phyloP scores from a whole-genome alignment of 1,139 yeast genomes.

The Nakaseomyces sp. region DNA sequence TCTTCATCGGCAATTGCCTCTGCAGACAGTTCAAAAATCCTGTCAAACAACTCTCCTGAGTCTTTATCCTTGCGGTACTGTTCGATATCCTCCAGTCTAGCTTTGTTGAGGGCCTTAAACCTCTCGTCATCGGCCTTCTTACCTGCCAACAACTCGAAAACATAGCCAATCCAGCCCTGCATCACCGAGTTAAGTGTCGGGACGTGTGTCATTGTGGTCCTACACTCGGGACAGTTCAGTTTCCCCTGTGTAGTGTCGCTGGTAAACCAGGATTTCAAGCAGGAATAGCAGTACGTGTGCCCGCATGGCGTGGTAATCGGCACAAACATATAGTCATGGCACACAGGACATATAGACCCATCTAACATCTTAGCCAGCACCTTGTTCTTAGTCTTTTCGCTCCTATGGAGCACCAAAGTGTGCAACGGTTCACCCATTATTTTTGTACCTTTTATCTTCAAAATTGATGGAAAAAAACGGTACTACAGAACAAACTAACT shows the following conservation, averaged over 20 bases:
- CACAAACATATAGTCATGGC: conserved; percentile 29
- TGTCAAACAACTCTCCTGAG: conserved; percentile 38
- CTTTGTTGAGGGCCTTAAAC: conserved; percentile 8
- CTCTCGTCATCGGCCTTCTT: conserved; percentile 7
- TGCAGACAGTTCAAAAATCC: conserved; percentile 41
- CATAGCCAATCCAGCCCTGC: conserved; percentile 18
- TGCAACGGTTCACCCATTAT: conserved; percentile 11
- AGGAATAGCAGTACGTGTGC: conserved; percentile 27
- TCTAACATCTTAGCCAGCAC: conserved; percentile 20
- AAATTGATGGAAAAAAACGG: too few species aligned
- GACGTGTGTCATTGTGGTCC: conserved; percentile 17
- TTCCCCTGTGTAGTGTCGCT: conserved; percentile 20
- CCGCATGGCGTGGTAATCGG: conserved; percentile 30
- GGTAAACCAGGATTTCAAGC: conserved; percentile 24
- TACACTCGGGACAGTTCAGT: conserved; percentile 30
- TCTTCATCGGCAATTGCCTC: conserved; percentile 50
- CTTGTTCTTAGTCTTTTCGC: conserved; percentile 14
- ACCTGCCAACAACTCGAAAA: conserved; percentile 3
- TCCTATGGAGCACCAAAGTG: conserved; percentile 7
- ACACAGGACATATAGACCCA: conserved; percentile 25
- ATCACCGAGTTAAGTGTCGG: conserved; percentile 25
- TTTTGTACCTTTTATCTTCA: too few species aligned
- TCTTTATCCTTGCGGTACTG: conserved; percentile 37
- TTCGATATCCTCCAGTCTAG: conserved; percentile 7
- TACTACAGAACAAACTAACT: too few species aligned